Evolutionary conservation across 75 land plant species (phyloP).

Genomic region (Selaginella tamariscina): DNA sequence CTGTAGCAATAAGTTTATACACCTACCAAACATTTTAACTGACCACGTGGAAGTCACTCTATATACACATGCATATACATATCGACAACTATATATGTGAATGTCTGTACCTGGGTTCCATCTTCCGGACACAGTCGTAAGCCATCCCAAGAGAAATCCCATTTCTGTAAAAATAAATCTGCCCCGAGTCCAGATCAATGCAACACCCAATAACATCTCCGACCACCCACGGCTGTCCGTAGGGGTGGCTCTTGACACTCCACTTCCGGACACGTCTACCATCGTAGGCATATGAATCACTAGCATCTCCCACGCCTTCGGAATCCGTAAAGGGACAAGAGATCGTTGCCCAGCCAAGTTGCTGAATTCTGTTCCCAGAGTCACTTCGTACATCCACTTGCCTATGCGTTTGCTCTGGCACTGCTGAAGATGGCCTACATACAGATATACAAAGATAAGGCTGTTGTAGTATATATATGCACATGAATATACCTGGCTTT

Average conservation of each 20-base stretch:
- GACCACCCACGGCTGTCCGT: slow-evolving; percentile 88
- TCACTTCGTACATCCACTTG: slow-evolving; percentile 96
- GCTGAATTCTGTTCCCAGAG: slow-evolving; percentile 79
- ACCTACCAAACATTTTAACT: too few species aligned
- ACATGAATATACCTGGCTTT: too few species aligned
- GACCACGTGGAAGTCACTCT: too few species aligned
- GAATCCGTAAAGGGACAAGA: slow-evolving; percentile 69
- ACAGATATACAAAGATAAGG: too few species aligned
- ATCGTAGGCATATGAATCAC: slow-evolving; percentile 92
- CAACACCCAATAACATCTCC: slow-evolving; percentile 97
- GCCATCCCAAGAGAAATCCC: slow-evolving; percentile 76
- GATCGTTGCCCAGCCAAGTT: slow-evolving; percentile 85
- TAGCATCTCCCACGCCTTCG: slow-evolving; percentile 94
- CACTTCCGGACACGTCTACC: slow-evolving; percentile 75
- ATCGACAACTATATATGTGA: too few species aligned
- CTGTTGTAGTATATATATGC: too few species aligned
- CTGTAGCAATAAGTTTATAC: too few species aligned
- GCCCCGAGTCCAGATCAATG: slow-evolving; percentile 57
- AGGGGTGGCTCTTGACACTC: slow-evolving; percentile 44
- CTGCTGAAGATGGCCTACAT: slow-evolving; percentile 78
- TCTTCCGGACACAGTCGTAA: slow-evolving; percentile 41
- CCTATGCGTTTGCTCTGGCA: slow-evolving; percentile 74
- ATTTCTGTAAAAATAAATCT: slow-evolving; percentile 71
- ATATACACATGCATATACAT: too few species aligned
- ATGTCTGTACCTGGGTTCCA: too few species aligned